Percentiles rank a stretch among this genome's conserved stretches.
These are phyloP conservation scores for Solanum hybrid DNA, from an alignment of 305 asterid genomes.

Conservation along the genomic window DNA sequence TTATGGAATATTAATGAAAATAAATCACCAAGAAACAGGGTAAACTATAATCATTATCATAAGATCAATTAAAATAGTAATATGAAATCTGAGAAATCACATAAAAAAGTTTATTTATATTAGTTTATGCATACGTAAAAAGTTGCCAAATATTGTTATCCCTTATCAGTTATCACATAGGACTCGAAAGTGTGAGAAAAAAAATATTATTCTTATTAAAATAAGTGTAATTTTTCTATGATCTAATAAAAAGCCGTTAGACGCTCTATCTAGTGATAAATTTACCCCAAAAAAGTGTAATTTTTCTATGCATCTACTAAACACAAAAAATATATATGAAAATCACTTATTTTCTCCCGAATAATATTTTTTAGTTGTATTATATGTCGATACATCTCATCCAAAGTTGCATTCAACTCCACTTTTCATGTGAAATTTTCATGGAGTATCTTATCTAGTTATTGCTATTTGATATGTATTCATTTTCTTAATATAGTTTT, in stretches of 20 bases:
- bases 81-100: not conserved
- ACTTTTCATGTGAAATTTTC: not conserved
- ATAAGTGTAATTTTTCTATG: no score
- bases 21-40: not conserved
- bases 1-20: not conserved
- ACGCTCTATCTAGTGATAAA: no score
- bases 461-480: not conserved
- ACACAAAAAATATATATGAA: not conserved
- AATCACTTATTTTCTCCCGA: not conserved
- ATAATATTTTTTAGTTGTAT: not conserved
- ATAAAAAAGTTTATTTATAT: not conserved
- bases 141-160: not conserved
- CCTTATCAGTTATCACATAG: not conserved
- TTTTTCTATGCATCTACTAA: not conserved
- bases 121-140: not conserved
- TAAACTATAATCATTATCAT: not conserved
- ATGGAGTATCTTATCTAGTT: not conserved
- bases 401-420: not conserved
- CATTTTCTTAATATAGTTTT: not conserved
- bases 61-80: not conserved
- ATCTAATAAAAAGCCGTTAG: no score
- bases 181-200: not conserved
- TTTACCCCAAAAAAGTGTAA: no score
- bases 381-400: not conserved
- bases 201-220: no score